These are phyloP conservation scores for Pythium folliculosum DNA, from an alignment of 352 stramenopile genomes.

Conservation along the genomic window DNA sequence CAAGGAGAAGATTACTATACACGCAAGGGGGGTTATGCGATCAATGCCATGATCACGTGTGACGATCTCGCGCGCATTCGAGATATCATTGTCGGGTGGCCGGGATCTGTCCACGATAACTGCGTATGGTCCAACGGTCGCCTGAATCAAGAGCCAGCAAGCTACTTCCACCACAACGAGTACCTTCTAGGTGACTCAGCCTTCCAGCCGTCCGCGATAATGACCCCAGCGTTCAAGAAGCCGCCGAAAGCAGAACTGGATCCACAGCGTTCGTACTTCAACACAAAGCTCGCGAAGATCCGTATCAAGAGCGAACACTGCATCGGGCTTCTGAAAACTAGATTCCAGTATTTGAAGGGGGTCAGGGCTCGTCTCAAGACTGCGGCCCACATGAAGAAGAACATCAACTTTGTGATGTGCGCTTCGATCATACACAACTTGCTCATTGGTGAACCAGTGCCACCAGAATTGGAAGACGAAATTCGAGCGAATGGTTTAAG, in stretches of 20 bases:
- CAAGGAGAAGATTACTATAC: slow-evolving; percentile 38
- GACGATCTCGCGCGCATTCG: slow-evolving; percentile 28
- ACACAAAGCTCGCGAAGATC: neutral
- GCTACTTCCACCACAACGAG: slow-evolving; percentile 19
- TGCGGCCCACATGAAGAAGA: too few relatives aligned
- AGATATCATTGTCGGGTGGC: slow-evolving; percentile 30
- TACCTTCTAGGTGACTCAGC: slow-evolving; percentile 37
- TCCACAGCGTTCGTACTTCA: neutral
- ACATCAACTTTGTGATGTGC: too few relatives aligned
- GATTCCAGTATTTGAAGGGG: neutral
- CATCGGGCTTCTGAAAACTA: neutral
- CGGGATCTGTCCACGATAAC: slow-evolving; percentile 36
- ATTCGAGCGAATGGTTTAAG: too few relatives aligned
- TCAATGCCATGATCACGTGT: slow-evolving; percentile 30
- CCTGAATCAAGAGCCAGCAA: neutral
- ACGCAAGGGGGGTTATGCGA: slow-evolving; percentile 28
- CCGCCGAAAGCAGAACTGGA: neutral
- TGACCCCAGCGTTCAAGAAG: neutral
- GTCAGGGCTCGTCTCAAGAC: neutral
- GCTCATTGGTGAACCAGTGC: too few relatives aligned
- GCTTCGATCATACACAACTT: too few relatives aligned
- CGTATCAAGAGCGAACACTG: neutral
- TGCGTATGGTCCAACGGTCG: slow-evolving; percentile 26
- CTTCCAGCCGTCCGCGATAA: slow-evolving; percentile 24
- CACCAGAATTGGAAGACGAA: too few relatives aligned